Evolutionary conservation across 495 filamentous ascomycete genomes (phyloP), one percentile per base, ranked within the genome.

Genomic region (Halenospora varia): DNA sequence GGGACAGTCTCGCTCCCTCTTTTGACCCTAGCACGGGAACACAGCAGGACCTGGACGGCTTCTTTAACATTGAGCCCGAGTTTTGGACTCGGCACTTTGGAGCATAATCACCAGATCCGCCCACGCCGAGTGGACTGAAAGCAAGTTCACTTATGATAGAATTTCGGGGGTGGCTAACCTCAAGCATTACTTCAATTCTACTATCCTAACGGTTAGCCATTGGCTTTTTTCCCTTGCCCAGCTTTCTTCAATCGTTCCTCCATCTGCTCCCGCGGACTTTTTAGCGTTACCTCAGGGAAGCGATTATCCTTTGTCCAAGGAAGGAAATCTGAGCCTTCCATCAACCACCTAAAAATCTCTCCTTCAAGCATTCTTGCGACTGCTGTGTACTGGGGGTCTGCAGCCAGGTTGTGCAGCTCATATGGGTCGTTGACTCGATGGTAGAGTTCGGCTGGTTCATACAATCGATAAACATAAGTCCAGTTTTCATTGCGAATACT

Each of bases 401-500:
- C 45, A 2, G 45, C 45, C 10, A 66, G 40, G 25, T 67, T 66
- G 56, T 68, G 61, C 55, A 62, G 57, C 56, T 66, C 65, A 1
- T 57, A 35, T 1, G 57, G 61, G 50, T 68, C 63, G 23, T 59
- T 20, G 2, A 51, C 10, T 18, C 62, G 61, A 53, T 64, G 48
- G 46, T 69, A 67, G 48, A 70, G 42, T 59, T 69, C 66, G 10
- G 62, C 51, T 25, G 64, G 62, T 55, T 67, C 64, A 48, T 71
- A 66, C 57, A 69, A 51, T 25, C 62, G 51, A 50, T 67, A 71
- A 18, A 67, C 53, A 48, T 62, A 68, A 10, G 62, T 62, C 57
- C 61, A 66, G 10, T 61, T 18, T 11, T 55, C 26, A 53, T 64
- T 56, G 45, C 66, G 53, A 23, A 68, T 55, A 15, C 59, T 57